Base-by-base conservation (phyloP, 148 eudicot genomes). In the Rheum nobile region DNA sequence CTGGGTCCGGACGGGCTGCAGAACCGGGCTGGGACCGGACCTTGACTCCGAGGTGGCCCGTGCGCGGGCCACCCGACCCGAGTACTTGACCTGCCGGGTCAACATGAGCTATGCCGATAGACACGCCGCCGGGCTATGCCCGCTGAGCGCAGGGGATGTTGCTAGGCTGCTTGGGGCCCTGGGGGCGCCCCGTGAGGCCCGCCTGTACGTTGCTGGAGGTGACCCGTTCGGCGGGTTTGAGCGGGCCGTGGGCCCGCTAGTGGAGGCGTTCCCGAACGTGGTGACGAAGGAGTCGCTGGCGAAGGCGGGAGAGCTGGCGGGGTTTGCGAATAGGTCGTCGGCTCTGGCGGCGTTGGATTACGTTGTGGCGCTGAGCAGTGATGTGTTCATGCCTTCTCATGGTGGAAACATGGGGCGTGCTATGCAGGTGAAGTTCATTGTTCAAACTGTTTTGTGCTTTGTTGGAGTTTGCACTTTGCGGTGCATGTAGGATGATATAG, bases 401-500 rank as follows among this genome's bases (percentile, higher is more conserved):
- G 92, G 92, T 6, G 95, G 90, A 29, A 86, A 91, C 80, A 89
- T 89, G 94, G 94, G 81, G 61, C 82, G 87, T 75, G 94, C 89
- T 17, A 80, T 91, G 88, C 88, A 90, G 90, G 94, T 89, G 75
- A 24, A 32, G 35, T n/a, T n/a, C n/a, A n/a, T n/a, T 48, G 22
- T 16, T 48, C 21, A 44, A 44, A 44, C 48, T 44, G 12, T 11
- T 11, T 44, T 44, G n/a, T n/a, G n/a, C n/a, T n/a, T n/a, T n/a
- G n/a, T n/a, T n/a, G n/a, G n/a, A n/a, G n/a, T n/a, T n/a, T n/a
- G n/a, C n/a, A n/a, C n/a, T n/a, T n/a, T n/a, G n/a, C n/a, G n/a
- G n/a, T n/a, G n/a, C n/a, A n/a, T n/a, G n/a, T n/a, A n/a, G n/a
- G n/a, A 47, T 47, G 61, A 21, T 21, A 16, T 11, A 7, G n/a